Base-by-base conservation (phyloP, 768 basidiomycete genomes). In the Kondoa malvinella region DNA sequence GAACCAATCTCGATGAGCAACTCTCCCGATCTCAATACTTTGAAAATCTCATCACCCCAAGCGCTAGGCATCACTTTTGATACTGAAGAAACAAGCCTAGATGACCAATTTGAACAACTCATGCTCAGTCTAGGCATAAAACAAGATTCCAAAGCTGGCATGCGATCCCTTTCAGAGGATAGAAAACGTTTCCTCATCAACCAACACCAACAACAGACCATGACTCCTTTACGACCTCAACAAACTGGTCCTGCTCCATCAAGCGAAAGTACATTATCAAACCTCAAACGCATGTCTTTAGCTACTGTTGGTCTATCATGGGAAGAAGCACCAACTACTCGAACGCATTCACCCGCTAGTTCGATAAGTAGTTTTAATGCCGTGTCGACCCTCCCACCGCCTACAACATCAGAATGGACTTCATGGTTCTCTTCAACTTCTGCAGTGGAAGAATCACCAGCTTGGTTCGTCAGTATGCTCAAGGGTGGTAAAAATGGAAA, bases 101-200 rank as follows among this genome's bases (percentile, higher is more conserved):
- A 69, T 25, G 75, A 74, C 16, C 81, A 81, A 32, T 88, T 89
- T 68, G 86, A 88, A 66, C 78, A 80, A 56, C 83, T 88, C 80
- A 81, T 92, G 74, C 87, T 87, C 69, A 82, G 85, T 14, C 76
- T 91, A 25, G 87, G 83, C 8, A 72, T 91, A 68, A 88, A 87
- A 75, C 87, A 84, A n/a, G 81, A 83, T 1, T 83, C 83, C 70
- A 82, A 87, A 50, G 78, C 78, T 1, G 81, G 80, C 1, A 86
- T 91, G 84, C 79, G 83, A 66, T 76, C 81, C 2, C 77, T 92
- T 8, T 77, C 87, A 0, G 66, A 75, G 1, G 82, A 85, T 65
- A 83, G 85, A 74, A 88, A 87, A 77, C 81, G 80, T 60, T 84
- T 84, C 66, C 76, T 92, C 25, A 32, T 76, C 30, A 2, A 62